phyloP scores from a whole-genome alignment of 192 early-diverging fungal species.

The Gamsiella multidivaricata region DNA sequence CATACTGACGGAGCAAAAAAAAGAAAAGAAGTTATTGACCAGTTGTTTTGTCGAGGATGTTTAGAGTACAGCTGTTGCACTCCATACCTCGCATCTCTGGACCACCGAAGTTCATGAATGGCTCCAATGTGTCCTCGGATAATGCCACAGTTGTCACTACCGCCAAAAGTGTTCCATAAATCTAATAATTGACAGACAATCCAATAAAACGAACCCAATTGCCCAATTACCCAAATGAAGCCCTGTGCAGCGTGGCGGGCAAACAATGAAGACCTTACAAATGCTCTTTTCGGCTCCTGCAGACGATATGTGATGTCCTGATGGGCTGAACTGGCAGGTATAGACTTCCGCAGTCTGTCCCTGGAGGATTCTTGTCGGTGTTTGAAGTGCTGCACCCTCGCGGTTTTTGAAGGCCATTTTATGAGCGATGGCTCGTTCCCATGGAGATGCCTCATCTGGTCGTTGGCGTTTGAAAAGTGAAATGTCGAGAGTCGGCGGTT shows the following conservation, averaged over 20 bases:
- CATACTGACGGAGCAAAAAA: constrained; percentile 55
- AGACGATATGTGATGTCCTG: constrained; percentile 86
- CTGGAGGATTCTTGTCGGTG: no score
- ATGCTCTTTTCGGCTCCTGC: constrained; percentile 85
- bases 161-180: constrained; percentile 94
- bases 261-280: constrained; percentile 56
- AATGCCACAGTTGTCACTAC: constrained; percentile 88
- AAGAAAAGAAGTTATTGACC: neutral
- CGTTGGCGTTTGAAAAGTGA: no score
- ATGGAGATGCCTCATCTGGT: no score
- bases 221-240: neutral
- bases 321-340: constrained; percentile 86
- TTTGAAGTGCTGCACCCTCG: no score
- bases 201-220: neutral
- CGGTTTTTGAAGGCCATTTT: no score
- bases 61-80: neutral
- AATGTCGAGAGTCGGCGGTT: no score
- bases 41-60: neutral
- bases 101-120: constrained; percentile 93
- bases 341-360: constrained; percentile 79
- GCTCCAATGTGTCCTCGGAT: constrained; percentile 89
- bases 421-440: no score
- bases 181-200: constrained; percentile 54
- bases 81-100: constrained; percentile 58
- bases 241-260: neutral